A percentile compares a stretch with the other conserved stretches of the same genome.
Evolutionary conservation across 768 basidiomycete species (phyloP).

Genomic region (Boletellus ananiceps): DNA sequence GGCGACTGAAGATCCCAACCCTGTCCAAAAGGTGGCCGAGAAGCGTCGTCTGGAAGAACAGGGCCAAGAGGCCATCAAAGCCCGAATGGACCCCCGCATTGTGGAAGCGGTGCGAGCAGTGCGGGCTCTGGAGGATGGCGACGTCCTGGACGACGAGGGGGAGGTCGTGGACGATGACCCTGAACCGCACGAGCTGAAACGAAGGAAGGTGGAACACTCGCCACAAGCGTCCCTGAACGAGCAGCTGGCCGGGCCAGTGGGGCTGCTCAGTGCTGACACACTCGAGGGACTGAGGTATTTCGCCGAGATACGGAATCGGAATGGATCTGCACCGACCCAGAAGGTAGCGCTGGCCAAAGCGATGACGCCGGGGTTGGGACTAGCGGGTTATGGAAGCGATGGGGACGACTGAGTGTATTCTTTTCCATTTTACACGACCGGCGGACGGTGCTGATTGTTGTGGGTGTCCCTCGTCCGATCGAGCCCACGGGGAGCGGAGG

Average conservation of each 20-base stretch:
- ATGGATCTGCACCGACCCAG: conserved; percentile 32
- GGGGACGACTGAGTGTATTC: conserved; percentile 38
- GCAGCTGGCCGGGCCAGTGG: conserved; percentile 38
- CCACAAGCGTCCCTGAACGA: conserved; percentile 27
- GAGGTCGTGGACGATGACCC: conserved; percentile 36
- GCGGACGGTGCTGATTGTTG: neutral
- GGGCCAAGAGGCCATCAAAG: conserved; percentile 83
- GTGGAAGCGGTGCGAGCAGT: conserved; percentile 86
- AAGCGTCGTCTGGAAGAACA: conserved; percentile 76
- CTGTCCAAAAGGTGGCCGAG: conserved; percentile 81
- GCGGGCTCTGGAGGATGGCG: conserved; percentile 84
- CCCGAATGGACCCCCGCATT: conserved; percentile 80
- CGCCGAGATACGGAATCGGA: conserved; percentile 76
- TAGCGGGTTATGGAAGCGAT: conserved; percentile 80
- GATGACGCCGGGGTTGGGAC: conserved; percentile 46
- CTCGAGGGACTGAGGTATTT: conserved; percentile 89
- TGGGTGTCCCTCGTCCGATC: neutral
- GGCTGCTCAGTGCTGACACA: conserved; percentile 79
- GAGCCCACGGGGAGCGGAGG: neutral
- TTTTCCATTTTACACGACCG: neutral
- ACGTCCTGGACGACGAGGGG: conserved; percentile 33
- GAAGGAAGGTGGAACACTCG: conserved; percentile 30
- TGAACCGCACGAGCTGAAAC: conserved; percentile 33
- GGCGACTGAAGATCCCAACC: conserved; percentile 99
- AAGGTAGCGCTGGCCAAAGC: conserved; percentile 26